Evolutionary conservation across 495 filamentous ascomycete genomes (phyloP), one percentile per base, ranked within the genome.

Genomic region (Tuber calosporum): DNA sequence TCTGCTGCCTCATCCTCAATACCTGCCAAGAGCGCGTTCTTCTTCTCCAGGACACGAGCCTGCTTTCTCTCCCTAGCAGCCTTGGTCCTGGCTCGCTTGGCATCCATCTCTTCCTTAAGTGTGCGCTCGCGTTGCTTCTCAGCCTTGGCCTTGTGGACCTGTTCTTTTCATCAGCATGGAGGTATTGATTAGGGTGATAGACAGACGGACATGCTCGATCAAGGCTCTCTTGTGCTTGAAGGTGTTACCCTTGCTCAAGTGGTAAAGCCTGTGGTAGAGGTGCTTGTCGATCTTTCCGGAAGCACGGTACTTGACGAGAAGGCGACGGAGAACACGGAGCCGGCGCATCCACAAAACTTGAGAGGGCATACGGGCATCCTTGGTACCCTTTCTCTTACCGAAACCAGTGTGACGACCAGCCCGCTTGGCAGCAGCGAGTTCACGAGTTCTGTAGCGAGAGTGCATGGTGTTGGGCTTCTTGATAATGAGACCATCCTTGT

Each of bases 151-250:
- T 92, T 95, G 89, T 99, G 95, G 87, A 99, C 97, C 95, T 99
- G 80, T 77, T 79, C 41, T 66, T 40, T 30, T 68, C 76, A 82
- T 74, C 72, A 62, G 37, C 6, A 67, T 20, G 53, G 45, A 22
- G 19, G 67, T 37, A 40, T n/a, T 9, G 43, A 40, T 41, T 37
- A 67, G 20, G 38, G 22, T 40, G 36, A 39, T 34, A 37, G 73
- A 36, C 72, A n/a, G 82, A 93, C 95, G 83, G 92, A 99, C 95
- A 87, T 99, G 95, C 88, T 99, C 95, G 84, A 99, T 93, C 80
- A 99, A 90, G 78, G 92, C 95, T 83, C 95, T 91, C 93, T 97
- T 99, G 91, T 99, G 95, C 93, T 99, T 99, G 91, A 99, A 99
- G 84, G 95, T 94, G 90, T 99, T 99, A 96, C 95, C 95, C 93